These are phyloP conservation scores for Lodderomyces elongisporus DNA, from an alignment of 1,139 yeast genomes.

Conservation along the genomic window DNA sequence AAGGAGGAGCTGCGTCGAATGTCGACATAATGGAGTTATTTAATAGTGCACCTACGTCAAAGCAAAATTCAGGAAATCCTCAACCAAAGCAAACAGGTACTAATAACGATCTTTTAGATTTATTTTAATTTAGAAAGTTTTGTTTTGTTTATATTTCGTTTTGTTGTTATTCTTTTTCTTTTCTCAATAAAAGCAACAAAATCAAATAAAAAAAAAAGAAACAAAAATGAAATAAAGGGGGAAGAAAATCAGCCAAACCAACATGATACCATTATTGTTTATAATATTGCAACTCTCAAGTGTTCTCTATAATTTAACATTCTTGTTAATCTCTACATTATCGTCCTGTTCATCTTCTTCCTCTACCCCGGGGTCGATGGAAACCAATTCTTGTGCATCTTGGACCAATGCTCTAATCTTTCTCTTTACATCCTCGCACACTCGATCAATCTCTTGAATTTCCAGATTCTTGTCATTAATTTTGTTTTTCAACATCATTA, in stretches of 20 bases:
- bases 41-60: constrained; percentile 17
- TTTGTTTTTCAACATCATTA: constrained; percentile 63
- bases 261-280: too few relatives aligned
- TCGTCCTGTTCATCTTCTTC: constrained; percentile 8
- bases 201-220: too few relatives aligned
- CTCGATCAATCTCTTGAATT: constrained; percentile 46
- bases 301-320: too few relatives aligned
- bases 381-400: too few relatives aligned
- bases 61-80: constrained; percentile 5
- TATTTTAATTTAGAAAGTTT: constrained; percentile 30
- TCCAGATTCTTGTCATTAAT: constrained; percentile 50
- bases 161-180: too few relatives aligned
- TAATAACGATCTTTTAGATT: constrained; percentile 51
- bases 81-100: constrained; percentile 17
- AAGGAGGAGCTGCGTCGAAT: constrained; percentile 15
- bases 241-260: too few relatives aligned
- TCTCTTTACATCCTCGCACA: constrained; percentile 39
- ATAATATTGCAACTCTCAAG: too few relatives aligned
- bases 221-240: too few relatives aligned
- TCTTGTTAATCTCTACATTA: too few relatives aligned
- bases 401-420: constrained; percentile 30
- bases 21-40: constrained; percentile 44
- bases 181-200: too few relatives aligned
- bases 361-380: too few relatives aligned
- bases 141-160: not conserved